Evolutionary conservation across 1,139 yeast species (phyloP), one percentile per base, ranked within the genome.

Genomic region (Eremothecium gossypii): DNA sequence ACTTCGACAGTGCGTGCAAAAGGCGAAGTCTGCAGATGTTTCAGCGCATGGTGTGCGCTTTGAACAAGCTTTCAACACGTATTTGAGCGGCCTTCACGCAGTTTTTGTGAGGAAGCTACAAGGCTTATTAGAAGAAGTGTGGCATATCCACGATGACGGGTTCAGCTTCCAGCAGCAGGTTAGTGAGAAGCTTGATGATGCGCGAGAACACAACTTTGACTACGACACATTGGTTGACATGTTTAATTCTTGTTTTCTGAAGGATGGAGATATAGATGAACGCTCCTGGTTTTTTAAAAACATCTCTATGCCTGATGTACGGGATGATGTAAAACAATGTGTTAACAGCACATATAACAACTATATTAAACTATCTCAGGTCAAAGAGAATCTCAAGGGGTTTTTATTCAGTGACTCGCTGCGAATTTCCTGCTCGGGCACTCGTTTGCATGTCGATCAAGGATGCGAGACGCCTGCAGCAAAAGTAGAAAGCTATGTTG

Each of bases 71-170:
- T 41, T 60, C 1, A 43, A 46, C 5, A 42, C 48, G 3, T 53
- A 54, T 39, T 45, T 57, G 7, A 61, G 60, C 40, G 38, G 47
- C 1, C 34, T 60, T 40, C 64, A 59, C 43, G 30, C 51, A 14
- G 38, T 49, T 11, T 43, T 58, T 9, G 42, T 58, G 6, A 42
- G 43, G 8, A 44, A 43, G 27, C 39, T 59, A 7, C 42, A 46
- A 27, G 49, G 48, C 5, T 39, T 55, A 2, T 29, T 57, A 10
- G 39, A 44, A 7, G 42, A 40, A 14, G 57, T 60, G 41, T 60
- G 63, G 63, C 38, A 33, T 10, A 39, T 52, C 8, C 38, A 38
- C 10, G 41, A 36, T 7, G 44, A 49, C 12, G 39, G 42, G 4
- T 41, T 57, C n/a, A 32, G 42, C 10, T 57, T 55, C 39, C 37